phyloP scores from a whole-genome alignment of 768 basidiomycete genomes.

The Vararia minispora region DNA sequence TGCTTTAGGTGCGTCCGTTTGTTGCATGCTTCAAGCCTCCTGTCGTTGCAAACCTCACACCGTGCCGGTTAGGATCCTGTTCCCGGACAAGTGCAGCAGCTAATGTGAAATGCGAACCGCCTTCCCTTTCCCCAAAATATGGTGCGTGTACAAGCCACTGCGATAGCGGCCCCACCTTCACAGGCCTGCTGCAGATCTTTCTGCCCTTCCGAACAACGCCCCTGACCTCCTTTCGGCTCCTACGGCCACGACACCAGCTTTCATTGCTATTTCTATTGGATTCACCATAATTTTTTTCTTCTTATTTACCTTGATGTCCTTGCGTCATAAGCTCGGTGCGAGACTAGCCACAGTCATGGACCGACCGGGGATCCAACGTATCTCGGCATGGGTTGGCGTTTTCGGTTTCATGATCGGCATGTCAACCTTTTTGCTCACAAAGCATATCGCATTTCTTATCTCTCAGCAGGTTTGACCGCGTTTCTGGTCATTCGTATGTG shows the following conservation, averaged over 20 bases:
- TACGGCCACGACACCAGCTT: slow-evolving; percentile 44
- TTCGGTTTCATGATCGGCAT: slow-evolving; percentile 65
- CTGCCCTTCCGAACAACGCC: slow-evolving; percentile 44
- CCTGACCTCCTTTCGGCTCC: slow-evolving; percentile 52
- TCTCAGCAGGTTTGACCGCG: slow-evolving; percentile 43
- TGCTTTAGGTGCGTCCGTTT: slow-evolving; percentile 38
- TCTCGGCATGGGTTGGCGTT: slow-evolving; percentile 66
- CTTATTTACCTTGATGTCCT: slow-evolving; percentile 51
- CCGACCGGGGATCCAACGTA: slow-evolving; percentile 43
- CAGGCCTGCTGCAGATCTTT: slow-evolving; percentile 38
- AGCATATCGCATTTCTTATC: neutral
- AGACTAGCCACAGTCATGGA: slow-evolving; percentile 39
- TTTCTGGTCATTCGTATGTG: slow-evolving; percentile 71
- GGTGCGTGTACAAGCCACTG: slow-evolving; percentile 37
- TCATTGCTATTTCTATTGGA: slow-evolving; percentile 49
- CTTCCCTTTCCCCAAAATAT: slow-evolving; percentile 47
- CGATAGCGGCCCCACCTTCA: too few relatives aligned
- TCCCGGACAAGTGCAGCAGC: slow-evolving; percentile 37
- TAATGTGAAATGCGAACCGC: slow-evolving; percentile 40
- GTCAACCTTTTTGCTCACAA: slow-evolving; percentile 8
- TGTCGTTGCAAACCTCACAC: slow-evolving; percentile 4
- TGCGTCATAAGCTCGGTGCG: slow-evolving; percentile 51
- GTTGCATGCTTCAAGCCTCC: neutral
- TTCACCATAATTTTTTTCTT: slow-evolving; percentile 55
- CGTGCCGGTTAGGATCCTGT: slow-evolving; percentile 48